Base-by-base conservation (phyloP, 176 grass and related monocot species). In the Cymbopogon citratus region DNA sequence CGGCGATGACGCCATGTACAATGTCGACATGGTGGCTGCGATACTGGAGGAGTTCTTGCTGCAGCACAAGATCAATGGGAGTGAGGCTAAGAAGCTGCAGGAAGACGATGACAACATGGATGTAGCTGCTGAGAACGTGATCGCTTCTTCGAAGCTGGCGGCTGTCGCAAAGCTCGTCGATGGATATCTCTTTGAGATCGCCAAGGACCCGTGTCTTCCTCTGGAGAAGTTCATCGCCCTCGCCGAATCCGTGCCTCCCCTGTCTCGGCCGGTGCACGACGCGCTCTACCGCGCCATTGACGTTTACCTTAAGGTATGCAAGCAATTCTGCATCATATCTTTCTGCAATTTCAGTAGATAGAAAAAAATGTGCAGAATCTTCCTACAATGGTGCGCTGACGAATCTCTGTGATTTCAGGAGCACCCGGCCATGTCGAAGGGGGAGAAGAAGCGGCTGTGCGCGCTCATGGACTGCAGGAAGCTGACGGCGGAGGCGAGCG, bases 391-490 rank as follows among this genome's bases (percentile, higher is more conserved):
- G n/a, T n/a, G n/a, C n/a, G n/a, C n/a, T n/a, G n/a, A n/a, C n/a
- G n/a, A n/a, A n/a, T n/a, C n/a, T n/a, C n/a, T n/a, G n/a, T n/a
- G n/a, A n/a, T n/a, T n/a, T n/a, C 31, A 33, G 96, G 92, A 91
- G 80, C 96, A 99, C 79, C 80, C 92, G 6, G 71, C 56, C 2
- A 40, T 95, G 41, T 57, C 87, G 1, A 99, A 95, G 87, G 88
- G 96, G 9, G 93, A 99, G 77, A 99, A 93, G 85, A 99, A 95
- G 87, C 80, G 82, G 35, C 21, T 99, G n/a, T 93, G 96, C 10
- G 80, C 85, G 8, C 59, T 99, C 13, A 95, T 99, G 96, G 92
- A 95, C 85, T 99, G 92, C 85, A 93, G 86, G 77, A 99, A 89
- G 85, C 89, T 99, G 51, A 87, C 91, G 0, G 21, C 85, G 1